Conservation (phyloP, 768 basidiomycete genomes). For the Boletus fagicola region DNA sequence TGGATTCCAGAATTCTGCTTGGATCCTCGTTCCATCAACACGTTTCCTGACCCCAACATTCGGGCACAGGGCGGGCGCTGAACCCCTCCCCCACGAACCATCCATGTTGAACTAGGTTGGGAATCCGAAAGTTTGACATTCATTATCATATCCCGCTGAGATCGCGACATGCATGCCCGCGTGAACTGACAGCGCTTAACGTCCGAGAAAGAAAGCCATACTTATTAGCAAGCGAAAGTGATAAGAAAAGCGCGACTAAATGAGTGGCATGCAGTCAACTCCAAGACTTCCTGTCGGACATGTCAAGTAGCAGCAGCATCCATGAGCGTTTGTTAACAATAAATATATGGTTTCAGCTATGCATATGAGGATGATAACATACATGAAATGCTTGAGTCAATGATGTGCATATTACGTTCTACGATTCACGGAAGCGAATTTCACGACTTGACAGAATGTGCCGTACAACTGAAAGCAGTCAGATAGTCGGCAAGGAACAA, state of each 20-base stretch:
- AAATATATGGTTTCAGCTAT: not conserved
- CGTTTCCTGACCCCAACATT: constrained; percentile 2
- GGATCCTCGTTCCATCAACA: not conserved
- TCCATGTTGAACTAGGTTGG: not conserved
- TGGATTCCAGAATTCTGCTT: not conserved
- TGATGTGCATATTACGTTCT: constrained; percentile 7
- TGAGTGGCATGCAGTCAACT: not conserved
- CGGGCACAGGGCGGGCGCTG: not conserved
- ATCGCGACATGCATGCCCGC: not conserved
- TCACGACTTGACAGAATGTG: not conserved
- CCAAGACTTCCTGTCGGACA: not conserved
- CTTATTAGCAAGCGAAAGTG: not conserved
- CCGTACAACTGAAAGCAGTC: not conserved
- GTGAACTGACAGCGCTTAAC: not conserved
- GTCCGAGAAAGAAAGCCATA: not conserved
- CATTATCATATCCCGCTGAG: not conserved
- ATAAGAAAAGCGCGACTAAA: not conserved
- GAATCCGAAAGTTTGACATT: not conserved
- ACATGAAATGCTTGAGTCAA: constrained; percentile 8
- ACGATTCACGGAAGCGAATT: constrained; percentile 6
- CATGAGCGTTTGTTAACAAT: constrained; percentile 3
- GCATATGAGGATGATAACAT: constrained; percentile 11
- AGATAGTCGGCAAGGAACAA: not conserved
- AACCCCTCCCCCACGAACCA: not conserved
- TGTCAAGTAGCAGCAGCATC: not conserved